Evolutionary conservation across 31 red algal genomes (phyloP), one percentile per base, ranked within the genome.

Genomic region (Odonthalia washingtoniensis): DNA sequence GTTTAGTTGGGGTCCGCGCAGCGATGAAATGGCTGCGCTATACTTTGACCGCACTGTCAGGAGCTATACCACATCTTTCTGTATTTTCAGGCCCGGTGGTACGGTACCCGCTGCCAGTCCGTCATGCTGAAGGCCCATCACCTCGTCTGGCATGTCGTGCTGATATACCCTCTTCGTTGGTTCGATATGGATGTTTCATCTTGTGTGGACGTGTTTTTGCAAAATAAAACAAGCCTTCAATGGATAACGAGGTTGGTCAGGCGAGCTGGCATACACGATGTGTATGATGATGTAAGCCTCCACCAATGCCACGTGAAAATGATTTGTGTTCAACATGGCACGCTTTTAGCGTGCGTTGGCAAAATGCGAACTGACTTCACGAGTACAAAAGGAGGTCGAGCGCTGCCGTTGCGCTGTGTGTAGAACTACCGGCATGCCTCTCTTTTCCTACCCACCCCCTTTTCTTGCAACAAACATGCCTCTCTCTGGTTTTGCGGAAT

Each of bases 11-110:
- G 78, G 78, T 3, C 5, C 12, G 5, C 40, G 52, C 28, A 38
- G 78, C 5, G 78, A 3, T 2, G 49, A n/a, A 41, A 82, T 67
- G 78, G 78, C 78, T 2, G 5, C 3, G 3, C 33, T 52, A 4
- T 67, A 82, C 27, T 68, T 82, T 67, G 78, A 82, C 34, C 78
- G 78, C 3, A 82, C 78, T 28, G 6, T 82, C 52, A 18, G 61
- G 0, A 44, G 14, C 5, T 34, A 31, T 63, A 38, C 79, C 30
- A 2, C 79, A 60, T 79, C 75, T 40, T 61, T 61, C 52, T 14
- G 24, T 14, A 9, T 31, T 5, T 79, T 79, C 17, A 28, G 21
- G 32, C 30, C 12, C 12, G 67, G 18, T 30, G 21, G 12, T 27
- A 30, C 30, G 21, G 67, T 17, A 28, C 67, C 67, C 67, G 67